Conservation (phyloP, 2,329 filamentous ascomycete genomes). For the Stachybotrys echinatus region DNA sequence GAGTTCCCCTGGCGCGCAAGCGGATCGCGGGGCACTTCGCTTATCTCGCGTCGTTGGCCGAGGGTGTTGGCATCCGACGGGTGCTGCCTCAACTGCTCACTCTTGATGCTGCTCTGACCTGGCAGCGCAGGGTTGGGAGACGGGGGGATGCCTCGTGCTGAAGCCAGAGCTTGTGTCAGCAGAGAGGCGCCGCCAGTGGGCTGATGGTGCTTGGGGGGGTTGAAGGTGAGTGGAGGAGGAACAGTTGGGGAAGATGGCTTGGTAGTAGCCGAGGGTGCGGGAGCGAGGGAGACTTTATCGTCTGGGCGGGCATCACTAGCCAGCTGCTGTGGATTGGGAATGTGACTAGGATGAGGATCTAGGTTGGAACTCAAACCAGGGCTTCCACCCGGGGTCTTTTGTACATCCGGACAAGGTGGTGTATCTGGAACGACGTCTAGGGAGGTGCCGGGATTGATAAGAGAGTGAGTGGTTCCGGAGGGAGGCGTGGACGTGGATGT, state of each 20-base stretch:
- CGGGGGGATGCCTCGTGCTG: slow-evolving; percentile 46
- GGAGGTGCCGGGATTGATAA: slow-evolving; percentile 12
- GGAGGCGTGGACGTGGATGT: slow-evolving; percentile 12
- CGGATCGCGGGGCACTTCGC: not conserved
- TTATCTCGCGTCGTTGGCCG: not conserved
- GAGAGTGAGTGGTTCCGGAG: slow-evolving; percentile 2
- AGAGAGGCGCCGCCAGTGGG: slow-evolving; percentile 43
- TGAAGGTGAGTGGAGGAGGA: slow-evolving; percentile 6
- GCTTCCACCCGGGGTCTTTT: not conserved
- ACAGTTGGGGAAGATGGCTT: slow-evolving; percentile 10
- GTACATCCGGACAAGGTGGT: not conserved
- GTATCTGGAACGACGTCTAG: slow-evolving; percentile 6
- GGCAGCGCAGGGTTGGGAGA: not conserved
- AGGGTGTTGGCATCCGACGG: not conserved
- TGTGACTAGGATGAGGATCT: not conserved
- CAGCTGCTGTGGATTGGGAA: not conserved
- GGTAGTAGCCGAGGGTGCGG: not conserved
- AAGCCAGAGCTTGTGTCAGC: slow-evolving; percentile 53
- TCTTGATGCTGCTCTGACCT: not conserved
- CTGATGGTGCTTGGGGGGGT: slow-evolving; percentile 1
- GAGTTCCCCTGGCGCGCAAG: not conserved
- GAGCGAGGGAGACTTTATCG: not conserved
- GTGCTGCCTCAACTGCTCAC: not conserved
- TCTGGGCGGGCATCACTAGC: not conserved
- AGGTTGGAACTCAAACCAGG: not conserved